Conservation (phyloP, 768 basidiomycete species). For the Pholiota molesta region DNA sequence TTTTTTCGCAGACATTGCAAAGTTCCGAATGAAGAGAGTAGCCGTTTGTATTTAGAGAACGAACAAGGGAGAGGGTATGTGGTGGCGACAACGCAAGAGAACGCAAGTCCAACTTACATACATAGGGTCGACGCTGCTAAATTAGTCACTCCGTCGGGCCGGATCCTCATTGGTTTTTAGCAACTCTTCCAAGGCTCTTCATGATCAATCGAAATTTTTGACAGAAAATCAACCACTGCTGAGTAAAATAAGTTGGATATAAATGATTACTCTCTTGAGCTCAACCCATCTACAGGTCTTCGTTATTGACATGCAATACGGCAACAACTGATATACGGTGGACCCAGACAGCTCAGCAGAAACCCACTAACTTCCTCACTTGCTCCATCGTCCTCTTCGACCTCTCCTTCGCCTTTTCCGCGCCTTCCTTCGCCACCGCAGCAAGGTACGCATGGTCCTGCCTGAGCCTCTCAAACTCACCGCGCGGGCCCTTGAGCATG, state of each 20-base stretch:
- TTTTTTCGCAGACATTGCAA: constrained; percentile 12
- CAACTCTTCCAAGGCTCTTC: too few relatives aligned
- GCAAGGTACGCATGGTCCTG: constrained; percentile 62
- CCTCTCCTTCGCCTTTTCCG: constrained; percentile 58
- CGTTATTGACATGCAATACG: too few relatives aligned
- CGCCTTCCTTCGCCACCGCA: constrained; percentile 66
- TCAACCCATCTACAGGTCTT: too few relatives aligned
- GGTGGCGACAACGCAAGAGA: too few relatives aligned
- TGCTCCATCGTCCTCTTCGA: constrained; percentile 66
- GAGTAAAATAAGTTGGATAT: too few relatives aligned
- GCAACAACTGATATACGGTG: too few relatives aligned
- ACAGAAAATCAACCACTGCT: too few relatives aligned
- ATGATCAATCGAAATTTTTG: too few relatives aligned
- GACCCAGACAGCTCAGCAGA: constrained; percentile 22
- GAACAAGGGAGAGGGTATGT: neutral
- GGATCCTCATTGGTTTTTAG: too few relatives aligned
- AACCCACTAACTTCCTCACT: constrained; percentile 71
- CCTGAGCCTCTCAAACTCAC: constrained; percentile 67
- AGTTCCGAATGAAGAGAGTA: neutral
- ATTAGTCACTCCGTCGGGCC: neutral
- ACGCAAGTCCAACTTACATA: neutral
- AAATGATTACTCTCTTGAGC: too few relatives aligned
- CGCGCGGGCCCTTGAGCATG: constrained; percentile 64
- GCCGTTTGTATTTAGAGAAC: neutral
- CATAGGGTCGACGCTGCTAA: neutral